Base-by-base conservation (phyloP, 176 grass and related monocot genomes). In the Hsuehochloa calcarea region DNA sequence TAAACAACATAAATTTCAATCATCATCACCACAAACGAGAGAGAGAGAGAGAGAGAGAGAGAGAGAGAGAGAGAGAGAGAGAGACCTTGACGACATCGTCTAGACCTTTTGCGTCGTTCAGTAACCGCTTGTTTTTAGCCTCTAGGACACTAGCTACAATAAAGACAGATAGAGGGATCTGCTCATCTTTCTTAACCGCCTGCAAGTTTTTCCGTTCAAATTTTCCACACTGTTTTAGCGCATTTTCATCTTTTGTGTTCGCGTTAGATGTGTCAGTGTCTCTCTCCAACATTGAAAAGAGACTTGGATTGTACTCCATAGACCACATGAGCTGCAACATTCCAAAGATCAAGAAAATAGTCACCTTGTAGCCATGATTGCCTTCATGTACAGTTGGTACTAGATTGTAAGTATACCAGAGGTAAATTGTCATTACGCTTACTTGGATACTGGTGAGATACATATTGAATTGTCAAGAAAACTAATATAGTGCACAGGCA, bases 231-330 rank as follows among this genome's bases (percentile, higher is more conserved):
- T 85, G 90, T 71, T 68, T 90, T 47, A 99, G 73, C 43, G 66
- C 46, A 87, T 81, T 93, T 81, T 90, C 79, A 84, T 94, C 86
- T 71, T 79, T 84, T 41, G 55, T 26, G 16, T 82, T 85, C 27
- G 17, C 40, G 34, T 52, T 58, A 39, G 84, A 70, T 62, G 54
- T 43, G 25, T 56, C 76, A 45, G 4, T 52, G 17, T 91, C 68
- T 12, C 80, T 87, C 73, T 99, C 93, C 82, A 90, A 88, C 86
- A 84, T 84, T 50, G 91, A 84, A 75, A 99, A 99, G 49, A 92
- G 70, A 63, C 82, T 85, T 65, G 93, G 96, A 80, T 99, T 99
- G 86, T 99, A 99, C 85, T 99, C 96, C 96, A 99, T 99, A 52
- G 93, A 87, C 93, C 96, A 99, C 88, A 99, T 99, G 62, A 99